These are phyloP conservation scores for Dictyostelium brefeldianum DNA, from an alignment of 78 protist species.

Conservation along the genomic window DNA sequence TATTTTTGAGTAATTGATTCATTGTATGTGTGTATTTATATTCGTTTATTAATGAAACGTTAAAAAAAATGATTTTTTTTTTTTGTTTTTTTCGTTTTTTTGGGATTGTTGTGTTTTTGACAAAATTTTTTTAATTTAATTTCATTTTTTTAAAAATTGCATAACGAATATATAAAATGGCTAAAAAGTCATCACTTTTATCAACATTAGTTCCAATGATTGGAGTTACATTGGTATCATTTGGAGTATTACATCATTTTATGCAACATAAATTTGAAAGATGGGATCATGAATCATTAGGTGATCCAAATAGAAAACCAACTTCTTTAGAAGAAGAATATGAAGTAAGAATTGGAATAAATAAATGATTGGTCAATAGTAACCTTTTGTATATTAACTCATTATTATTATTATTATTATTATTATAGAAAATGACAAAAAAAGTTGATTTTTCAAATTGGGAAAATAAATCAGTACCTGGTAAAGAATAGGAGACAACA, in stretches of 20 bases:
- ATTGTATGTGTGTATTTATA: not conserved
- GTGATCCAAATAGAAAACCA: slow-evolving; percentile 58
- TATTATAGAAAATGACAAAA: slow-evolving; percentile 65
- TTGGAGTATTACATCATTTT: slow-evolving; percentile 45
- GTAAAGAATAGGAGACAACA: slow-evolving; percentile 16
- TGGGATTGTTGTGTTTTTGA: no score
- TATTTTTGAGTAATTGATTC: not conserved
- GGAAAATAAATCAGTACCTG: slow-evolving; percentile 60
- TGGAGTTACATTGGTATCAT: slow-evolving; percentile 44
- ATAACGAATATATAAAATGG: not conserved
- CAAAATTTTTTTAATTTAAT: not conserved
- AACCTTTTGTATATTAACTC: not conserved
- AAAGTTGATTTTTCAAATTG: slow-evolving; percentile 72
- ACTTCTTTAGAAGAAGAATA: slow-evolving; percentile 61
- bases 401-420: not conserved
- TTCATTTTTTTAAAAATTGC: no score
- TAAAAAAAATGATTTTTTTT: not conserved
- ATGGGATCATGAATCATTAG: slow-evolving; percentile 59
- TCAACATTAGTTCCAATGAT: slow-evolving; percentile 32
- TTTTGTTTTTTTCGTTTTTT: not conserved
- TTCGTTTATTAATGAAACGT: not conserved
- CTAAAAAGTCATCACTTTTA: not conserved
- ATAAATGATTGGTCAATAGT: no score
- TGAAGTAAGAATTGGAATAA: slow-evolving; percentile 21
- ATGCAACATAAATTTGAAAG: slow-evolving; percentile 65